Percentiles rank a stretch among this genome's conserved stretches.
Evolutionary conservation across 192 early-diverging fungal species (phyloP).

Genomic region (Coemansia sp.): DNA sequence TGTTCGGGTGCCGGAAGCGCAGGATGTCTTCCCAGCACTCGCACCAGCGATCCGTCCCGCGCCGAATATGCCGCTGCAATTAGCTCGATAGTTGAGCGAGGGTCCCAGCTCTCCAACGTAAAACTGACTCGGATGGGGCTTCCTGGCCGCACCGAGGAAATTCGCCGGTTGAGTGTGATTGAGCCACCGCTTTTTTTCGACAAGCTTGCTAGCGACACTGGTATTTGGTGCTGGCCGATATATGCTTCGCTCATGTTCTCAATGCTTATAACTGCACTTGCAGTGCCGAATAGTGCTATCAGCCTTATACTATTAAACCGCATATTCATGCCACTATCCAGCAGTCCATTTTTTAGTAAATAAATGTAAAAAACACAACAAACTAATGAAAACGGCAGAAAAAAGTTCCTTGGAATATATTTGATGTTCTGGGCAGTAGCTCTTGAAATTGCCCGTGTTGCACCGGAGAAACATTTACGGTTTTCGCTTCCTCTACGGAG

Average conservation of each 20-base stretch:
- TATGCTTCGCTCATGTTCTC: background rate
- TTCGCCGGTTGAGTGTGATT: conserved; percentile 25
- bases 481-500: background rate
- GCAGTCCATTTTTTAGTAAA: background rate
- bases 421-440: background rate
- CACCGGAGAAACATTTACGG: background rate
- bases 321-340: background rate
- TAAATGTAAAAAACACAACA: background rate
- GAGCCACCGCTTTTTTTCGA: background rate
- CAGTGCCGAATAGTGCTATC: background rate
- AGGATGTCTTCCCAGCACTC: conserved; percentile 11
- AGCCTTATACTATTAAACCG: background rate
- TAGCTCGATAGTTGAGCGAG: conserved; percentile 12
- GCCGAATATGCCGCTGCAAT: conserved; percentile 38
- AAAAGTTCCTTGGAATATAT: too few species aligned
- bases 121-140: conserved; percentile 25
- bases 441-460: background rate
- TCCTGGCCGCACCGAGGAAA: conserved; percentile 32
- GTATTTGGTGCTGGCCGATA: background rate
- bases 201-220: conserved; percentile 4
- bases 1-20: background rate
- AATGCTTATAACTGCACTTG: background rate
- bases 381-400: background rate
- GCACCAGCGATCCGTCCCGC: conserved; percentile 29
- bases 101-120: background rate